Conservation (phyloP, 73 alveolate species). For the Breviolum minutum region DNA sequence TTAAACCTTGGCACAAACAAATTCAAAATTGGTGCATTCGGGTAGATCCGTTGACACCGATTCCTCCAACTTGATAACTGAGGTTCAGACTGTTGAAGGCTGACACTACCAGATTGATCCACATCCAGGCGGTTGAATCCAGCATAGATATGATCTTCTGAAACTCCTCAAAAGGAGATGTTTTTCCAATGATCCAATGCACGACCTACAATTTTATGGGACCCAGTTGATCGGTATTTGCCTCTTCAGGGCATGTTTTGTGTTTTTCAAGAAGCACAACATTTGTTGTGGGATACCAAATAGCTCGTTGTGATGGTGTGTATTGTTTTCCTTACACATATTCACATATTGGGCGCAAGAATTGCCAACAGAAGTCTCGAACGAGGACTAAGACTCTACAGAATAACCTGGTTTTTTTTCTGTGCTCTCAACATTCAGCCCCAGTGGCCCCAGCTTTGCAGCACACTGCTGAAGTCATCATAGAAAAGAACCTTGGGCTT, state of each 20-base stretch:
- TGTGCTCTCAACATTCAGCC: not conserved
- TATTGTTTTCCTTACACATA: no score
- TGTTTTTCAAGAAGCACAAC: no score
- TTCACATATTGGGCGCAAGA: no score
- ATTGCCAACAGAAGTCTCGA: not conserved
- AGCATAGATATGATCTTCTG: slow-evolving; percentile 53
- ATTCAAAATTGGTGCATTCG: no score
- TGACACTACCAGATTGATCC: slow-evolving; percentile 8
- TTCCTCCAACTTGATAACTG: no score
- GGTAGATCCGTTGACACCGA: no score
- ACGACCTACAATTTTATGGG: no score
- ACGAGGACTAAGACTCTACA: not conserved
- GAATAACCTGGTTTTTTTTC: not conserved
- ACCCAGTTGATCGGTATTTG: no score
- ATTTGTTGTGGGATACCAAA: no score
- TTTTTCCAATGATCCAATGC: no score
- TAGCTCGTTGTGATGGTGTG: no score
- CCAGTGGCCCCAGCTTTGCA: slow-evolving; percentile 35
- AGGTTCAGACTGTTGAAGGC: not conserved
- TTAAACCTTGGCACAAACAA: not conserved
- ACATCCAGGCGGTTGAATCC: slow-evolving; percentile 57
- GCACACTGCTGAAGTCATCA: slow-evolving; percentile 16
- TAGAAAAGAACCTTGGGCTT: not conserved
- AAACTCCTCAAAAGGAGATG: not conserved
- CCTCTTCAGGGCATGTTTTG: no score